phyloP scores from a whole-genome alignment of 495 filamentous ascomycete genomes.

The Hypoxylon fragiforme region DNA sequence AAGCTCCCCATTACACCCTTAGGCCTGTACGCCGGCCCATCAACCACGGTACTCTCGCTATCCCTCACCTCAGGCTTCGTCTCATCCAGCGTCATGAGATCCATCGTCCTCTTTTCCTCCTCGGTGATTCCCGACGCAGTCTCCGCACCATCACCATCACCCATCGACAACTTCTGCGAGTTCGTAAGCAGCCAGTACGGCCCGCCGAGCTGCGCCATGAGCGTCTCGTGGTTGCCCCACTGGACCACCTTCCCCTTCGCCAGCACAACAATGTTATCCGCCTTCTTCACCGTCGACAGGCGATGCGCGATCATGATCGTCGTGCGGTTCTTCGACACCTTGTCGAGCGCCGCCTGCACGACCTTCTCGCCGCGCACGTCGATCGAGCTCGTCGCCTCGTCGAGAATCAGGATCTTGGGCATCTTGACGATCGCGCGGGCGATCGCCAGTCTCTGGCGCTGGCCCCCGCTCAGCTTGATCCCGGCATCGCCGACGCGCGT shows the following conservation, averaged over 20 bases:
- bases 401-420: conserved; percentile 79
- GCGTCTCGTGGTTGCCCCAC: conserved; percentile 66
- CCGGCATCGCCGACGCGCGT: conserved; percentile 62
- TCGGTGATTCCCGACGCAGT: conserved; percentile 33
- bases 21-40: conserved; percentile 28
- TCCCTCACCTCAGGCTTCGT: conserved; percentile 19
- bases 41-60: conserved; percentile 26
- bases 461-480: conserved; percentile 63
- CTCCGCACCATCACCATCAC: conserved; percentile 20
- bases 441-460: conserved; percentile 69
- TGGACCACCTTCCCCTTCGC: conserved; percentile 64
- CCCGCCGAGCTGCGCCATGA: conserved; percentile 62
- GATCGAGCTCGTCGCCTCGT: conserved; percentile 76
- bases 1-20: conserved; percentile 51
- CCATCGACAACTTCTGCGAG: conserved; percentile 51
- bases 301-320: conserved; percentile 66
- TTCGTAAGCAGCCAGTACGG: conserved; percentile 58
- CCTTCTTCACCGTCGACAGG: conserved; percentile 60
- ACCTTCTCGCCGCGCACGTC: conserved; percentile 61
- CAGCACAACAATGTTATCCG: conserved; percentile 68
- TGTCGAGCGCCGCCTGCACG: conserved; percentile 60
- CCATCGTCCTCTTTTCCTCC: conserved; percentile 48
- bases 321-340: conserved; percentile 57
- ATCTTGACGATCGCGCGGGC: conserved; percentile 74
- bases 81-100: conserved; percentile 38